Evolutionary conservation across 148 eudicot genomes (phyloP).

Genomic region (Linanthus parryae): DNA sequence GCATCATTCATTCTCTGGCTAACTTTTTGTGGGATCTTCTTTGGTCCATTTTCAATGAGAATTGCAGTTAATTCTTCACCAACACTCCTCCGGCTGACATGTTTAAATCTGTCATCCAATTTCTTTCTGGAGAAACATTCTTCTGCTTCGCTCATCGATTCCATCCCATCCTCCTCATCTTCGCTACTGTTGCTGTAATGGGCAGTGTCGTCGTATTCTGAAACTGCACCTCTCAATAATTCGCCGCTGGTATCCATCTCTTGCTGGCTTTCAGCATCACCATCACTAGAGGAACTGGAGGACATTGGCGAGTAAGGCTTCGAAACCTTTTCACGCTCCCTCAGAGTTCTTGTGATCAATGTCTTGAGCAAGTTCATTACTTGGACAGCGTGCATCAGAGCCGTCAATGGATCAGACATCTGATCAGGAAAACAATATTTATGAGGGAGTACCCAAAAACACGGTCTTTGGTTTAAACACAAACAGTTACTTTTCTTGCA

Average conservation of each 20-base stretch:
- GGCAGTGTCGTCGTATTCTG: conserved; percentile 42
- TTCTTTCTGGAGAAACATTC: conserved; percentile 66
- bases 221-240: conserved; percentile 40
- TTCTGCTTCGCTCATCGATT: conserved; percentile 46
- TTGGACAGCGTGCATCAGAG: conserved; percentile 94
- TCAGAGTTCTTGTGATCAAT: conserved; percentile 59
- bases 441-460: no score
- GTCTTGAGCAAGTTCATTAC: conserved; percentile 94
- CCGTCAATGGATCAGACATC: conserved; percentile 97
- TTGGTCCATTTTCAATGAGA: neutral
- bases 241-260: conserved; percentile 71
- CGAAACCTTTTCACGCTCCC: conserved; percentile 63
- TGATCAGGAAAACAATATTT: conserved; percentile 22
- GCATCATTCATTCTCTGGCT: conserved; percentile 17
- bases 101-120: conserved; percentile 31
- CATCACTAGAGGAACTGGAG: conserved; percentile 48
- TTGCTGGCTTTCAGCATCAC: conserved; percentile 51
- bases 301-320: conserved; percentile 56
- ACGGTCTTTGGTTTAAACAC: no score
- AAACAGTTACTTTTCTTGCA: no score
- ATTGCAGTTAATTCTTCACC: conserved; percentile 16
- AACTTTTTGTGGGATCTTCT: conserved; percentile 11
- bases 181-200: conserved; percentile 19
- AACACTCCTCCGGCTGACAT: no score
- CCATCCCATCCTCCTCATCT: conserved; percentile 27